Base-by-base conservation (phyloP, 805 yeast species). In the Ogataea salicorniae region DNA sequence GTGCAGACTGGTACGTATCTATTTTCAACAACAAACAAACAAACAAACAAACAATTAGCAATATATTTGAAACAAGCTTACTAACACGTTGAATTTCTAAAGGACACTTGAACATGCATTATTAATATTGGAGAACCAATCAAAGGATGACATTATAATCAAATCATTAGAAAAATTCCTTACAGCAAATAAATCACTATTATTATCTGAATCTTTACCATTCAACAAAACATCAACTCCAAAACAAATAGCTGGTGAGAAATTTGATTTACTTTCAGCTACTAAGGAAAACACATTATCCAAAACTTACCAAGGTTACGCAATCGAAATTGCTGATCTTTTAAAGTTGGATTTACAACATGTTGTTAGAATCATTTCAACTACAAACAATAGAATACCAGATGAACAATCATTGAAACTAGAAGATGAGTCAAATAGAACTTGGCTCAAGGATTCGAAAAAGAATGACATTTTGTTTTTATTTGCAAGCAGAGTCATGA, bases 301-400 rank as follows among this genome's bases (percentile, higher is more conserved):
- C 7, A 58, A 66, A 11, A 73, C 70, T 54, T 59, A 17, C 54
- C 64, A 69, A 37, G 59, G 67, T 15, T 69, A 67, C 45, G 78
- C 83, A 5, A 50, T 57, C 5, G 67, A 65, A 16, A 56, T 81
- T 33, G 59, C 79, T 2, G 53, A 65, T 1, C 18, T 65, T 2
- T 61, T 81, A 31, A 54, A 65, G 0, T 47, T 80, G 5, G 75
- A 75, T 53, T 57, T 59, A 16, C 50, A 63, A 7, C 86, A 83
- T 54, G 68, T 72, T 1, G 62, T 77, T n/a, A 70, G 84, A 55
- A 64, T 80, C 4, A 67, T 77, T 3, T 50, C 64, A 14, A 77
- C 73, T 42, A 61, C 75, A 0, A 63, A 45, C 54, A 64, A 41
- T 60, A 71, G 52, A 61, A 67, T 46, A 69, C 79, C 45, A 47